These are phyloP conservation scores for Mycena chlorophos DNA, from an alignment of 768 basidiomycete genomes.

Conservation along the genomic window DNA sequence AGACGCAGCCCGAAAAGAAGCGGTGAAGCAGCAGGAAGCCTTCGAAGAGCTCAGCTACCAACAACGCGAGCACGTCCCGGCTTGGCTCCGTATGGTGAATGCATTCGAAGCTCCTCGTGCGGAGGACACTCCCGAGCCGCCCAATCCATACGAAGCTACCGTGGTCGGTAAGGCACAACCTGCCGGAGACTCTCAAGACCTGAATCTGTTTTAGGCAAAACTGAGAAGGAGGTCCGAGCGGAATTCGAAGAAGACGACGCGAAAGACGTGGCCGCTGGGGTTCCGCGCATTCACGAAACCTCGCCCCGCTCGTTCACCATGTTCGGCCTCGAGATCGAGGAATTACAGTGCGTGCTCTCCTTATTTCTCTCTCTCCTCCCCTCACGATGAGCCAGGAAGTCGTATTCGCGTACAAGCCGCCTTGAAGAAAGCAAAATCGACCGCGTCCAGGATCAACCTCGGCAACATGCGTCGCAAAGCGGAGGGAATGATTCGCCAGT, in stretches of 20 bases:
- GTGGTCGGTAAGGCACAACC: background rate
- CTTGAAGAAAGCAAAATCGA: background rate
- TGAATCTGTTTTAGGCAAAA: background rate
- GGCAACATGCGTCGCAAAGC: background rate
- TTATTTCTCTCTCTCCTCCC: background rate
- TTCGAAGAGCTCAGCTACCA: background rate
- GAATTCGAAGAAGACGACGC: slow-evolving; percentile 2
- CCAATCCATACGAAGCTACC: background rate
- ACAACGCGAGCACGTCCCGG: background rate
- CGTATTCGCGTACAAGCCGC: slow-evolving; percentile 1
- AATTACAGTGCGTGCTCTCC: background rate
- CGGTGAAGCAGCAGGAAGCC: background rate
- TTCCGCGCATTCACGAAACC: background rate
- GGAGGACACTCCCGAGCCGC: background rate
- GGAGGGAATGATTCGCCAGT: background rate
- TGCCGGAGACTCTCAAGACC: no score
- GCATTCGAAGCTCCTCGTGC: no score
- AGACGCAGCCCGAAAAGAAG: background rate
- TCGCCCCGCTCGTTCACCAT: background rate
- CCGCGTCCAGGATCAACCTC: background rate
- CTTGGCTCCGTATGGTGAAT: no score
- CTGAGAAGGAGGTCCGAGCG: background rate
- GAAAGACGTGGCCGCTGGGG: background rate
- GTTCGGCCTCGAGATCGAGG: background rate
- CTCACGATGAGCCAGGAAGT: background rate